These are phyloP conservation scores for Salix viminalis DNA, from an alignment of 345 rosid genomes.

Conservation along the genomic window DNA sequence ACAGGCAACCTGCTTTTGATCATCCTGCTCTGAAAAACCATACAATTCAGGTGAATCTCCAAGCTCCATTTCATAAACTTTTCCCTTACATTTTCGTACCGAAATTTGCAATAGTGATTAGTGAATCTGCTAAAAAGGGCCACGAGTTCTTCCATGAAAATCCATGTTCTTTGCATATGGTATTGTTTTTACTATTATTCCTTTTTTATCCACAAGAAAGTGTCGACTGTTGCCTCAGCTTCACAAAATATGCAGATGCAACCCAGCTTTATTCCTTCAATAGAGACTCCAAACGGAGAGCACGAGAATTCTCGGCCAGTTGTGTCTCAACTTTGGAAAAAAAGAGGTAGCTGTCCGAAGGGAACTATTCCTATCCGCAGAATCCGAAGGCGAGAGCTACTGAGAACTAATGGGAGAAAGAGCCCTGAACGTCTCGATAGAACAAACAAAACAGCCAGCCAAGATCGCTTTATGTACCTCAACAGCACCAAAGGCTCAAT, in stretches of 20 bases:
- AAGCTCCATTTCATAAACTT: too few species aligned
- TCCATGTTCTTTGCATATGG: too few species aligned
- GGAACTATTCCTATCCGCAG: slow-evolving; percentile 52
- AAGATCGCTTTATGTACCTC: background rate
- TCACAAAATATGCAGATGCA: slow-evolving; percentile 34
- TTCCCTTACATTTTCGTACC: too few species aligned
- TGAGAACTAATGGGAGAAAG: slow-evolving; percentile 23
- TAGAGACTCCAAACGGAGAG: background rate
- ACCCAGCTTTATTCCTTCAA: slow-evolving; percentile 24
- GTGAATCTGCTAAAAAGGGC: too few species aligned
- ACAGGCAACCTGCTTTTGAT: slow-evolving; percentile 54
- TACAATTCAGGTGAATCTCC: slow-evolving; percentile 32
- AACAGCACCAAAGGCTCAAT: background rate
- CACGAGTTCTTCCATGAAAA: too few species aligned
- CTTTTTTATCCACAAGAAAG: background rate
- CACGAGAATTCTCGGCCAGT: slow-evolving; percentile 15
- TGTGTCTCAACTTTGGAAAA: slow-evolving; percentile 39
- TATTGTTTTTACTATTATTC: background rate
- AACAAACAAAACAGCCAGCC: background rate
- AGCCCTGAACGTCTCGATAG: slow-evolving; percentile 2
- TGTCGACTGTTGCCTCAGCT: background rate
- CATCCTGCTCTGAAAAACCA: slow-evolving; percentile 42
- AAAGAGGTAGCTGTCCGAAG: slow-evolving; percentile 38
- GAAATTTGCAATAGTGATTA: too few species aligned
- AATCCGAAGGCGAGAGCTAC: slow-evolving; percentile 32